Evolutionary conservation across 2,329 filamentous ascomycete species (phyloP).

Genomic region (Pseudogymnoascus sp.): DNA sequence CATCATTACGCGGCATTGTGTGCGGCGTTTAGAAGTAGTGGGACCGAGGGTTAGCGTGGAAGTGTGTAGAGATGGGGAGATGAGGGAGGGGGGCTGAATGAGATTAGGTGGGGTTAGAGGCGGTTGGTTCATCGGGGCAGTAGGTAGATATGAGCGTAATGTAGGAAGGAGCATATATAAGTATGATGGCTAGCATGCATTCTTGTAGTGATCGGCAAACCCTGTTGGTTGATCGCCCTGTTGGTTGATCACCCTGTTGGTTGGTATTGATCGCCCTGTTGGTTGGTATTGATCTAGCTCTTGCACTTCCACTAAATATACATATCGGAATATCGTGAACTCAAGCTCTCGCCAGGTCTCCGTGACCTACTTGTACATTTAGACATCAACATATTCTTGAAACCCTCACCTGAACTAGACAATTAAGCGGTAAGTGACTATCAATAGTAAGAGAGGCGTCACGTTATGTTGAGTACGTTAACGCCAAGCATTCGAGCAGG

Average conservation of each 20-base stretch:
- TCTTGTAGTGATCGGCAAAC: not conserved
- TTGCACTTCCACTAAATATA: not conserved
- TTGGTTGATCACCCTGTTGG: not conserved
- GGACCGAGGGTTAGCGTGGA: constrained; percentile 34
- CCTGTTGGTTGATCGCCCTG: not conserved
- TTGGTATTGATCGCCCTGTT: not conserved
- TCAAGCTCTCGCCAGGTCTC: not conserved
- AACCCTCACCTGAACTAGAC: not conserved
- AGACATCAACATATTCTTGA: not conserved
- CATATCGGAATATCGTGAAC: not conserved
- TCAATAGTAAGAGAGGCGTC: not conserved
- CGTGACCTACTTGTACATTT: not conserved
- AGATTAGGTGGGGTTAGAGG: not conserved
- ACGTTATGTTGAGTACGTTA: not conserved
- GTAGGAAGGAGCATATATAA: not conserved
- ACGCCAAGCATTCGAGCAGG: not conserved
- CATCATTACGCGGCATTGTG: constrained; percentile 95
- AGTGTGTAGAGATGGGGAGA: not conserved
- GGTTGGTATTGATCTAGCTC: not conserved
- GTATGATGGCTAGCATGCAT: not conserved
- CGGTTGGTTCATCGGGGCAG: not conserved
- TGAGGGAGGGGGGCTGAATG: not conserved
- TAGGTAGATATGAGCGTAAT: constrained; percentile 15
- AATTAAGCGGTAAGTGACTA: not conserved
- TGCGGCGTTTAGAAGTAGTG: constrained; percentile 89